Percentiles rank a stretch among this genome's conserved stretches.
Evolutionary conservation across 148 eudicot species (phyloP).

Genomic region (Vaccinium darrowii): DNA sequence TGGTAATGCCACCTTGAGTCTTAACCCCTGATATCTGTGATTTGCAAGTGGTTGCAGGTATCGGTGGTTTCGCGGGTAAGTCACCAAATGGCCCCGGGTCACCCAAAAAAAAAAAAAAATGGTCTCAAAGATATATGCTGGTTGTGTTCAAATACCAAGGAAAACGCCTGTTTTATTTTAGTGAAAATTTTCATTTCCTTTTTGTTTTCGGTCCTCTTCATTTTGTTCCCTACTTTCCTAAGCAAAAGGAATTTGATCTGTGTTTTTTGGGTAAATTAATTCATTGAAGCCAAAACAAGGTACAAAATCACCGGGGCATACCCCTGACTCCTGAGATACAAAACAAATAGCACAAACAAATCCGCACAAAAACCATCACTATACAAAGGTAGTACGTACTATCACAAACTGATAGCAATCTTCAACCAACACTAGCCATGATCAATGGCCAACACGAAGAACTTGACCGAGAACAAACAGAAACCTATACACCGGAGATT

Average conservation of each 20-base stretch:
- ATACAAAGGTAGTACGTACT: too few species aligned
- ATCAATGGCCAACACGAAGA: too few species aligned
- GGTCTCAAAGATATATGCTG: slow-evolving; percentile 4
- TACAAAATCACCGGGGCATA: too few species aligned
- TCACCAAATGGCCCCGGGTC: not conserved
- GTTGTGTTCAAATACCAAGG: not conserved
- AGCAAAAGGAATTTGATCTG: not conserved
- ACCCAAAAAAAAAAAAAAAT: not conserved
- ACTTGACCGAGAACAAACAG: too few species aligned
- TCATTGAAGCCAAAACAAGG: too few species aligned
- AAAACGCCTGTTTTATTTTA: not conserved
- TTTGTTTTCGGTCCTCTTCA: not conserved
- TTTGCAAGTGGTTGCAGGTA: not conserved
- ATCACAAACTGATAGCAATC: too few species aligned
- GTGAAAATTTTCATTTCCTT: not conserved
- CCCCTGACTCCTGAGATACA: too few species aligned
- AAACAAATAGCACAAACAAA: too few species aligned
- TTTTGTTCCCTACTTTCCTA: slow-evolving; percentile 2
- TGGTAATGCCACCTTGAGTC: not conserved
- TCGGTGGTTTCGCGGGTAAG: not conserved
- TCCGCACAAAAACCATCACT: too few species aligned
- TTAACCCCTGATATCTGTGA: not conserved
- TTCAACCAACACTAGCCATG: too few species aligned
- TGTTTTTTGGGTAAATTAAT: too few species aligned
- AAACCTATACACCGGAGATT: too few species aligned